These are phyloP conservation scores for Neckera pumila DNA, from an alignment of 225 moss, liverwort and hornwort species.

Conservation along the genomic window DNA sequence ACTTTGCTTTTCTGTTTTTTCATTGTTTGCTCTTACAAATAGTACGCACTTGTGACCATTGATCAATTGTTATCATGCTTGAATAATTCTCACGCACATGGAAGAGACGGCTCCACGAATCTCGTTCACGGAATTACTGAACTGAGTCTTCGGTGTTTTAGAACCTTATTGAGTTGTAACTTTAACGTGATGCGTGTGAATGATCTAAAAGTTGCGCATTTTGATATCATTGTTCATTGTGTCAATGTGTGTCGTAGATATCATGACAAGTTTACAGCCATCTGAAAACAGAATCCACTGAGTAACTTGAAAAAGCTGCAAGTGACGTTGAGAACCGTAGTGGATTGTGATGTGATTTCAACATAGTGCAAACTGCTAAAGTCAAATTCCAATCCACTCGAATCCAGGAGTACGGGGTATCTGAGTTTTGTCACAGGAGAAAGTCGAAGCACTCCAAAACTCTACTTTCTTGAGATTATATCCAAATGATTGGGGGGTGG, in stretches of 20 bases:
- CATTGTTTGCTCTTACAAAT: background rate
- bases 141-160: too few species aligned
- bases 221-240: background rate
- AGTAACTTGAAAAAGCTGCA: background rate
- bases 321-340: background rate
- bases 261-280: background rate
- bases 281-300: background rate
- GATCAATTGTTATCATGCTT: background rate
- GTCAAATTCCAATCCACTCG: background rate
- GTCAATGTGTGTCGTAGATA: background rate
- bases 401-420: background rate
- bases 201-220: too few species aligned
- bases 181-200: background rate
- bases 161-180: background rate
- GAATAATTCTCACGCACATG: background rate
- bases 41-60: background rate
- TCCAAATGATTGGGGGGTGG: background rate
- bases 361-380: background rate
- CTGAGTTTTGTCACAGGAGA: background rate
- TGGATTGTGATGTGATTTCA: background rate
- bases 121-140: background rate
- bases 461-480: too few species aligned
- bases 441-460: background rate
- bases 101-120: background rate
- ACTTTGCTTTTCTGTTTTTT: background rate